Conservation (phyloP, 352 stramenopile species). For the Peronosclerospora sorghi region DNA sequence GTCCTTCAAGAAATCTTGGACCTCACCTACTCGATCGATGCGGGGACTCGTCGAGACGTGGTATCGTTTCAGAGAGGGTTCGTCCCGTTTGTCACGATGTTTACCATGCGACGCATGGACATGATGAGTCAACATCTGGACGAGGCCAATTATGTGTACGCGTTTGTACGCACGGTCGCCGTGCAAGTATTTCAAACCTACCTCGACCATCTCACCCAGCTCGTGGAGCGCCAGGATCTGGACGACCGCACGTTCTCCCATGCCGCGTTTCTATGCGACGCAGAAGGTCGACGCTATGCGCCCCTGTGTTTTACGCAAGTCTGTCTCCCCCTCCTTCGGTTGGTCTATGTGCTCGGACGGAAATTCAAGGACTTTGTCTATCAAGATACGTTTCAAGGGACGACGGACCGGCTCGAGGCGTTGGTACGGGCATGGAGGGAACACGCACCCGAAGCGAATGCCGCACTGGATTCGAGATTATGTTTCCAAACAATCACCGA, state of each 20-base stretch:
- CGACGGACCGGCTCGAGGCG: constrained; percentile 10
- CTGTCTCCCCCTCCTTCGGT: constrained; percentile 22
- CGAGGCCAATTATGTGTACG: constrained; percentile 29
- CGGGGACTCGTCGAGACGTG: constrained; percentile 15
- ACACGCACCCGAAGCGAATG: background rate
- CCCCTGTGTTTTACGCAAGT: constrained; percentile 31
- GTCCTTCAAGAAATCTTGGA: constrained; percentile 20
- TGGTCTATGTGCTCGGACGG: constrained; percentile 29
- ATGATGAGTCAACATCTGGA: constrained; percentile 27
- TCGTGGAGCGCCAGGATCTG: constrained; percentile 22
- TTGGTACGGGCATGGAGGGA: constrained; percentile 21
- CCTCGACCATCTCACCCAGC: constrained; percentile 17
- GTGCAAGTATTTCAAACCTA: constrained; percentile 22
- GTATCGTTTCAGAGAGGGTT: constrained; percentile 30
- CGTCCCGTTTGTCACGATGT: constrained; percentile 22
- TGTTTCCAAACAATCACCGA: constrained; percentile 23
- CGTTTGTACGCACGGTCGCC: constrained; percentile 15
- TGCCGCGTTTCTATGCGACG: constrained; percentile 16
- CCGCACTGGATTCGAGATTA: constrained; percentile 16
- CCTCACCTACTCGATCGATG: constrained; percentile 20
- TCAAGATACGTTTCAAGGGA: constrained; percentile 20
- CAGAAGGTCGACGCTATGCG: constrained; percentile 16
- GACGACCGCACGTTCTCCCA: constrained; percentile 16
- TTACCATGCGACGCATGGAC: constrained; percentile 23
- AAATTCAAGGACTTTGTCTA: constrained; percentile 44